phyloP scores from a whole-genome alignment of 768 basidiomycete genomes.

The Termitomyces sp. region DNA sequence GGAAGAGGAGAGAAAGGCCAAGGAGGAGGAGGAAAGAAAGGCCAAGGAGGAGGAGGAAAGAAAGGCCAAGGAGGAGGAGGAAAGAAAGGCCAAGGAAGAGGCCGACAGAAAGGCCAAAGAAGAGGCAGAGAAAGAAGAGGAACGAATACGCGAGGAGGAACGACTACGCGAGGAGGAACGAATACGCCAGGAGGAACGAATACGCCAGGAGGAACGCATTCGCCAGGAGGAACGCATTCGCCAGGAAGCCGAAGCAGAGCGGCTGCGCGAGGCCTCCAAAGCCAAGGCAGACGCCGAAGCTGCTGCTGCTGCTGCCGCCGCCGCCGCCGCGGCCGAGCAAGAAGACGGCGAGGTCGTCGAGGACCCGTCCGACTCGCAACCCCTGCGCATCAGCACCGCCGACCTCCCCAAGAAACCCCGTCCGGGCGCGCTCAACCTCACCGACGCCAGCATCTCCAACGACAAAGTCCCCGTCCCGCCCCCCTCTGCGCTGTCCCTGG shows the following conservation, averaged over 20 bases:
- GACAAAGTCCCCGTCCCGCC: conserved; percentile 32
- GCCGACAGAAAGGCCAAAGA: conserved; percentile 28
- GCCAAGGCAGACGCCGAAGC: conserved; percentile 29
- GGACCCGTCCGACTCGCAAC: conserved; percentile 25
- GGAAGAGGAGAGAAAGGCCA: conserved; percentile 34
- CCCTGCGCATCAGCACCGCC: conserved; percentile 61
- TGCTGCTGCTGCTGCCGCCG: conserved; percentile 18
- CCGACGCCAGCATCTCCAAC: conserved; percentile 37
- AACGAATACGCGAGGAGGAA: too few species aligned
- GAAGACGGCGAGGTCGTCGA: conserved; percentile 21
- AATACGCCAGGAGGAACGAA: conserved; percentile 38
- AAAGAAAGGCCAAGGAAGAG: conserved; percentile 28
- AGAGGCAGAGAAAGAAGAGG: conserved; percentile 25
- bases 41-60: neutral
- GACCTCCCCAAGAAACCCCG: conserved; percentile 40
- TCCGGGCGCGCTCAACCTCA: conserved; percentile 71
- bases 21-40: conserved; percentile 42
- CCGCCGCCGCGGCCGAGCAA: conserved; percentile 20
- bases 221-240: conserved; percentile 40
- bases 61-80: conserved; percentile 37
- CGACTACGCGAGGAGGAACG: conserved; percentile 32
- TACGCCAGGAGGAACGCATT: too few species aligned
- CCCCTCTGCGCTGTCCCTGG: conserved; percentile 71
- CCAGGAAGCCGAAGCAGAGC: conserved; percentile 37
- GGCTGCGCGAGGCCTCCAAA: conserved; percentile 32